Base-by-base conservation (phyloP, 2,329 filamentous ascomycete genomes). In the Dothistroma pini region DNA sequence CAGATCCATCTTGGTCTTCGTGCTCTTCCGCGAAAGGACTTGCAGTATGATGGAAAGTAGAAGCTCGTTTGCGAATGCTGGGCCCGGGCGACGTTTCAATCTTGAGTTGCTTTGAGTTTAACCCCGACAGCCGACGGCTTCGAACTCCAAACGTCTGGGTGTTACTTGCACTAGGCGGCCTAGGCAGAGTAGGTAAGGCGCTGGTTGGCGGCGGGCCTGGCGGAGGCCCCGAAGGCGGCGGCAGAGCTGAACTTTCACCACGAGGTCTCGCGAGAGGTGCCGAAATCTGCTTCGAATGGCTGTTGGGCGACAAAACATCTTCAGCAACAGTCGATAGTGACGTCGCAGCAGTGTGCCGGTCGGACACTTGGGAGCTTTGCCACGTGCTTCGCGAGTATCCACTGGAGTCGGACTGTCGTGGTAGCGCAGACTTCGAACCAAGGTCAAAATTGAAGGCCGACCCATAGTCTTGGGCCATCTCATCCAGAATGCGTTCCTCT, bases 391-490 rank as follows among this genome's bases (percentile, higher is more conserved):
- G 84, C n/a, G 90, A 92, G 66, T 88, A 83, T 14, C 86, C 86
- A 77, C 89, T 96, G 0, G 90, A 93, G 72, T 91, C 89, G 2
- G 91, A 95, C 71, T 93, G 88, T 61, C 91, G 85, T 35, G 90
- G 89, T 22, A 90, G 75, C 29, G 86, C 82, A 16, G 85, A 87
- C 68, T 88, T 90, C 6, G 83, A 83, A 68, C 86, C 83, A 35
- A 87, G 76, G 57, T 86, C 88, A 71, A 93, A 89, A 60, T 90
- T 84, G 71, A 96, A 96, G 59, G 93, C 89, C 29, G 70, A 65
- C 59, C 93, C 90, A 74, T 92, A 93, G 57, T 89, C 91, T 65
- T 85, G 86, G 0, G 90, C 92, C 83, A 97, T 91, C 73, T 96
- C 91, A 63, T 97, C 93, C 54, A 97, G 76, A 57, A 82, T 71